These are phyloP conservation scores for Cladophialophora carrionii DNA, from an alignment of 2,329 filamentous ascomycete genomes.

Conservation along the genomic window DNA sequence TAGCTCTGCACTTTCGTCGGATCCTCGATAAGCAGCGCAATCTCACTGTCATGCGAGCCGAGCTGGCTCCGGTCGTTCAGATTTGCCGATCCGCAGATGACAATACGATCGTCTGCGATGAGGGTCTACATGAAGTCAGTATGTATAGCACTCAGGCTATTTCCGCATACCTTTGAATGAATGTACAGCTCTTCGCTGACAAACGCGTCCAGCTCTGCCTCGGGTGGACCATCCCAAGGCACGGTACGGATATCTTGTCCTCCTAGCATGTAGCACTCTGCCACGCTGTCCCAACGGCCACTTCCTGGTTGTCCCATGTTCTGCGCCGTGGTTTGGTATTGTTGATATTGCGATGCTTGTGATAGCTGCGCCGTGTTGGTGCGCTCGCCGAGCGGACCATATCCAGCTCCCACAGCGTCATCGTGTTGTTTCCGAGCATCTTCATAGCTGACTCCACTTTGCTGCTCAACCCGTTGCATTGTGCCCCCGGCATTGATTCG, in stretches of 20 bases:
- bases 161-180: conserved; percentile 54
- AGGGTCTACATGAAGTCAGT: conserved; percentile 54
- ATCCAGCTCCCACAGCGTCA: conserved; percentile 53
- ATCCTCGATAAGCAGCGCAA: conserved; percentile 89
- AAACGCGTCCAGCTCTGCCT: conserved; percentile 64
- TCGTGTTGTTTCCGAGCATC: conserved; percentile 51
- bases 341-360: conserved; percentile 56
- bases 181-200: conserved; percentile 67
- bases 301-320: conserved; percentile 53
- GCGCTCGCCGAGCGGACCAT: conserved; percentile 47
- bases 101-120: conserved; percentile 83
- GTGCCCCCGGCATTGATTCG: conserved; percentile 65
- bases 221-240: conserved; percentile 60
- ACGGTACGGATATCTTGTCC: conserved; percentile 70
- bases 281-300: conserved; percentile 73
- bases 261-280: conserved; percentile 79
- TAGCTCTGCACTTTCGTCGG: conserved; percentile 68
- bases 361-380: conserved; percentile 33
- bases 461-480: conserved; percentile 46
- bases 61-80: conserved; percentile 89
- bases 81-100: conserved; percentile 85
- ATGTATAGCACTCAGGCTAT: conserved; percentile 2
- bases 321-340: conserved; percentile 72
- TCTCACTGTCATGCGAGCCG: conserved; percentile 86
- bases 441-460: conserved; percentile 51